Base-by-base conservation (phyloP, 805 yeast genomes). In the Debaryomyces maramus region DNA sequence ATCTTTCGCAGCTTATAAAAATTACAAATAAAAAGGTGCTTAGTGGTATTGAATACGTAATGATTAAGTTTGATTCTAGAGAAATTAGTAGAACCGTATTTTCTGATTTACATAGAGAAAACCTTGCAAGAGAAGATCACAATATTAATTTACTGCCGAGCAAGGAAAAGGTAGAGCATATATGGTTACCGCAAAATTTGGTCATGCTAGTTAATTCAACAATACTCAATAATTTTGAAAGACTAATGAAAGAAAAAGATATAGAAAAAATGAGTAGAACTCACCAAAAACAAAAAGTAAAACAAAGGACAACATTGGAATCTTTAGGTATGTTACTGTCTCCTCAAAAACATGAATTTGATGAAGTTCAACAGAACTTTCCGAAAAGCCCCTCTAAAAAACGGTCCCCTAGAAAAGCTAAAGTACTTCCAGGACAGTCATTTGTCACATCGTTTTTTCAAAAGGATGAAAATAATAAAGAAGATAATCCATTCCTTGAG, bases 281-380 rank as follows among this genome's bases (percentile, higher is more conserved):
- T 2, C 54, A 53, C 6, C 36, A 39, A n/a, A 53, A 42, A 38
- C 49, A 47, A 28, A 42, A 43, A 21, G 32, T 29, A 3, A 38
- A 40, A 2, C 61, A 61, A 34, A 60, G 50, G 34, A 56, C 65
- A 2, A 63, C 66, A 0, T 45, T 63, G 15, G 68, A 63, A 33
- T 13, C 28, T 7, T 40, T 39, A 31, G 42, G 42, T 8, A 6
- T 15, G 4, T 38, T 46, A n/a, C n/a, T n/a, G 15, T 24, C 28
- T 15, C 13, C 13, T 24, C 15, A 24, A 24, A 24, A 10, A 13
- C 11, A 24, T 7, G 28, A 10, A 10, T 2, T 7, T 5, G 4
- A 3, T 15, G 13, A 24, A 5, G 11, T 6, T 15, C 15, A 28
- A 16, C n/a, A 27, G 17, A n/a, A 26, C 4, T n/a, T n/a, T n/a